These are phyloP conservation scores for Sonneratia caseolaris DNA, from an alignment of 345 rosid species.

Conservation along the genomic window DNA sequence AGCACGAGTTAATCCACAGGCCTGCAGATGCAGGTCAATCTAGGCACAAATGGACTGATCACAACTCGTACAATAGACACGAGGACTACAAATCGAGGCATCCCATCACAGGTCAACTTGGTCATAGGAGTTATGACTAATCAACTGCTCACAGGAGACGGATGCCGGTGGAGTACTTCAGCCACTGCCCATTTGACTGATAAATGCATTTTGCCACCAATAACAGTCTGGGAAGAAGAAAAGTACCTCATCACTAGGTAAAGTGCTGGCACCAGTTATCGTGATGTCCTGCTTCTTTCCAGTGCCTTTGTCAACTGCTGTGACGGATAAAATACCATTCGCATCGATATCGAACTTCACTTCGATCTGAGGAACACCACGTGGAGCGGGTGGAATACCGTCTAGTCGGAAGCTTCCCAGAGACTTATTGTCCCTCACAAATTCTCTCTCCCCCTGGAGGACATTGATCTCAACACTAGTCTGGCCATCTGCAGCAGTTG, in stretches of 20 bases:
- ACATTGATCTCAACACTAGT: constrained; percentile 97
- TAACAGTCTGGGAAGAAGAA: not conserved
- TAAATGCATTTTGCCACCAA: not conserved
- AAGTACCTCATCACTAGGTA: constrained; percentile 61
- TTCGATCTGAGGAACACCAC: constrained; percentile 92
- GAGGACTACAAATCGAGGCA: too few relatives aligned
- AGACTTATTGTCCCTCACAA: constrained; percentile 90
- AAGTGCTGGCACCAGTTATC: constrained; percentile 79
- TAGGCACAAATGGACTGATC: too few relatives aligned
- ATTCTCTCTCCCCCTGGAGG: constrained; percentile 94
- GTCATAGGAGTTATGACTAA: too few relatives aligned
- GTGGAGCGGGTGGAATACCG: constrained; percentile 72
- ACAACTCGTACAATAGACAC: too few relatives aligned
- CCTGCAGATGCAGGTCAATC: not conserved
- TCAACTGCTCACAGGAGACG: too few relatives aligned
- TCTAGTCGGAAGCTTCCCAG: constrained; percentile 51
- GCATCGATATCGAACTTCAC: constrained; percentile 96
- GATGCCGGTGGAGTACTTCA: not conserved
- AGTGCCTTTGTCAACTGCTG: constrained; percentile 79
- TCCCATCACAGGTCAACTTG: too few relatives aligned
- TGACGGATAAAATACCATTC: constrained; percentile 80
- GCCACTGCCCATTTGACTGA: not conserved
- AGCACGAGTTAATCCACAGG: too few relatives aligned
- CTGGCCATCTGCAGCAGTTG: constrained; percentile 98
- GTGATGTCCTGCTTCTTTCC: constrained; percentile 97